Evolutionary conservation across 805 yeast species (phyloP), one percentile per base, ranked within the genome.

Genomic region (Yarrowia sp.): DNA sequence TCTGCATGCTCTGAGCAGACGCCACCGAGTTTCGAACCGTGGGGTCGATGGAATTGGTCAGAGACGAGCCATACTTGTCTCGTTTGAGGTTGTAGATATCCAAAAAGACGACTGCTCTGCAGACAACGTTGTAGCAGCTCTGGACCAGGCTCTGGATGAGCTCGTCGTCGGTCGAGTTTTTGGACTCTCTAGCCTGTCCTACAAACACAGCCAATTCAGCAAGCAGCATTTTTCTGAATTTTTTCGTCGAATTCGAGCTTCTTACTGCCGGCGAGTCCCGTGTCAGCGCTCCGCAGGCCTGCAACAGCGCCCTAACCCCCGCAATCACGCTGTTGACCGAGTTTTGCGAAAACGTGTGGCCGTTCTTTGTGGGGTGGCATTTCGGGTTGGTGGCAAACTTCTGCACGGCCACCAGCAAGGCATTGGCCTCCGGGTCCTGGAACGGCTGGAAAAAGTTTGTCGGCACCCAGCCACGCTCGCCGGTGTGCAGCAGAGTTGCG

Each of bases 391-490:
- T 66, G 10, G 76, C 71, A 63, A 76, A 75, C 57, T 70, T 71
- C 15, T 77, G 74, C 3, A 72, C 70, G 1, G 79, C 76, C 7
- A 74, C 69, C 17, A 78, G 71, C 41, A 78, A 71, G 6, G 78
- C 77, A n/a, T 75, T 71, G 10, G 75, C 74, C 47, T 71, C 71
- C 32, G 72, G 68, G 62, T 77, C 78, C 32, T 71, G 70, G 68
- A 73, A 76, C 7, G 78, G 74, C 43, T 71, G 69, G 67, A 78
- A 78, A 68, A 76, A 78, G 70, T 77, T 77, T 41, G 76, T 71
- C 17, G 81, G 81, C 38, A 79, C 71, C 81, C 81, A 78, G 48
- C 81, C 81, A 11, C 80, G 72, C 14, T 70, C 69, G 62, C 76
- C 76, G 3, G 76, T 67, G 31, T 71, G 65, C 18, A 77, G 72